Conservation (phyloP, 345 rosid genomes). For the Camelina neglecta region DNA sequence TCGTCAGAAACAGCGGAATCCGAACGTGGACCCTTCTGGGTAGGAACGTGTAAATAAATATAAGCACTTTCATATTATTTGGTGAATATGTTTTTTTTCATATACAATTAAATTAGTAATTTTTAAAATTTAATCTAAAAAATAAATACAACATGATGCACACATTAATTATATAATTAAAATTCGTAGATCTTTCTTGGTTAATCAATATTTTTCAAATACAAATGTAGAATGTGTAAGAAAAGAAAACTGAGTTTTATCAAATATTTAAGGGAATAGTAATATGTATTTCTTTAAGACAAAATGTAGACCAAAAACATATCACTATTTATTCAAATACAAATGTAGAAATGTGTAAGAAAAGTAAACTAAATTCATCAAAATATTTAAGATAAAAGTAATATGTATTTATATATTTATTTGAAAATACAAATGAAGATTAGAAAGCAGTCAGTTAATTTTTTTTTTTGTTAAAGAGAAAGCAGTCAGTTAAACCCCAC, state of each 20-base stretch:
- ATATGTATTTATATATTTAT: no score
- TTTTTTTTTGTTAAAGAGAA: no score
- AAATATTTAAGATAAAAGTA: no score
- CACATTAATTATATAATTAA: neutral
- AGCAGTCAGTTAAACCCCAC: slow-evolving; percentile 20
- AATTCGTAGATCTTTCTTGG: neutral
- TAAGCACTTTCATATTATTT: neutral
- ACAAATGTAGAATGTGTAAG: neutral
- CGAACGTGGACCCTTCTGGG: slow-evolving; percentile 18
- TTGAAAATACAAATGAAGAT: neutral
- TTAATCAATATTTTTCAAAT: neutral
- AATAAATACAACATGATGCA: neutral
- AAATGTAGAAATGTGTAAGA: no score
- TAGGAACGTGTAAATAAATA: neutral
- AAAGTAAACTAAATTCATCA: no score
- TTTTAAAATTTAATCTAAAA: neutral
- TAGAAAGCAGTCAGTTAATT: neutral
- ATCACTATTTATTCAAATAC: no score
- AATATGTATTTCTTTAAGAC: no score
- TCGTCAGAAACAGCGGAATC: slow-evolving; percentile 3
- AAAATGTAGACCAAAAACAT: no score
- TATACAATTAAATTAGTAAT: neutral
- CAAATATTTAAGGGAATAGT: no score
- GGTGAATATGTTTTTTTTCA: neutral
- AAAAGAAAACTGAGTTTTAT: no score